These are phyloP conservation scores for Metschnikowia cerradonensis DNA, from an alignment of 805 yeast genomes.

Conservation along the genomic window DNA sequence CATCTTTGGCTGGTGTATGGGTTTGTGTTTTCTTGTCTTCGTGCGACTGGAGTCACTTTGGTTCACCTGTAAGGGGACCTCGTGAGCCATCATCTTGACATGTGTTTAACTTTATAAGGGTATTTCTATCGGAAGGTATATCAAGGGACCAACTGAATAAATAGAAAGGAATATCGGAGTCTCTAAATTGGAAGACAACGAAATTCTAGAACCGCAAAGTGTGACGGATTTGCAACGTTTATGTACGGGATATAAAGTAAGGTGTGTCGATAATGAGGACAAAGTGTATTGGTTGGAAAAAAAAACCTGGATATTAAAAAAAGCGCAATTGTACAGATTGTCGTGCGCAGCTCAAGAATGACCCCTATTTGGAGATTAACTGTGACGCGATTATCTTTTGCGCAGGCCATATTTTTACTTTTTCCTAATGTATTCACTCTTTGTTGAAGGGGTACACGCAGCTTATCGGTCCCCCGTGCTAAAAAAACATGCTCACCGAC, in stretches of 20 bases:
- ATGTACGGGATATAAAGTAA: background rate
- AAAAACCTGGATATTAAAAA: conserved; percentile 2
- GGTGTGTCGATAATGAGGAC: background rate
- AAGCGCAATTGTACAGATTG: conserved; percentile 2
- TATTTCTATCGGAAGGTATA: background rate
- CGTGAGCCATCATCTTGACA: conserved; percentile 25
- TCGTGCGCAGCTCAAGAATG: background rate
- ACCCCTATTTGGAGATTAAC: background rate
- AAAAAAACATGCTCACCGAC: background rate
- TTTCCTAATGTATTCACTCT: background rate
- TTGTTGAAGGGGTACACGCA: background rate
- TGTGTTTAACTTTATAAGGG: background rate
- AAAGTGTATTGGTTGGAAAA: background rate
- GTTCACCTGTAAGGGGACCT: conserved; percentile 27
- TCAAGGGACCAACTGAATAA: background rate
- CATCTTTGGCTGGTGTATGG: conserved; percentile 14
- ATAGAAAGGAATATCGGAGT: background rate
- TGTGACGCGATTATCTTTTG: background rate
- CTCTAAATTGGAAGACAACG: background rate
- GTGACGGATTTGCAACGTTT: background rate
- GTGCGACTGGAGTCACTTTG: conserved; percentile 13
- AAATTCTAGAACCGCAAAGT: background rate
- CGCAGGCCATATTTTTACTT: background rate
- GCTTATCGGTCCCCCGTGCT: background rate
- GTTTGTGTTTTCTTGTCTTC: conserved; percentile 15